These are phyloP conservation scores for Mycosphaerella sp. DNA, from an alignment of 2,329 filamentous ascomycete species.

Conservation along the genomic window DNA sequence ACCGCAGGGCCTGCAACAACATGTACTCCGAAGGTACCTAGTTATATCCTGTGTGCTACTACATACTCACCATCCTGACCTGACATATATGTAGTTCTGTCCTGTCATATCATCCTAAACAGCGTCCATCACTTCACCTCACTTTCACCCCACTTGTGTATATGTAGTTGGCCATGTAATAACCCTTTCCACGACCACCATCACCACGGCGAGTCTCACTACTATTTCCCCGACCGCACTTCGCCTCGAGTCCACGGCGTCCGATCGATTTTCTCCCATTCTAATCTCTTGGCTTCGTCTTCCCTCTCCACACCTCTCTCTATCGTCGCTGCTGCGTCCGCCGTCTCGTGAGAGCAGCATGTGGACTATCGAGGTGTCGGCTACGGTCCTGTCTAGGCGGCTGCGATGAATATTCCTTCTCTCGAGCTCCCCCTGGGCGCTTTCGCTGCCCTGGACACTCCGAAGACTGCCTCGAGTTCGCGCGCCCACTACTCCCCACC, in stretches of 20 bases:
- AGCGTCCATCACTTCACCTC: no score
- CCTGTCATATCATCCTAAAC: no score
- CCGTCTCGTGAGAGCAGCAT: conserved; percentile 17
- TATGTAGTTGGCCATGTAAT: no score
- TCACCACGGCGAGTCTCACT: neutral
- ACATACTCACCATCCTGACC: no score
- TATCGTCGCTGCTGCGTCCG: neutral
- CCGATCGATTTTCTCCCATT: conserved; percentile 2
- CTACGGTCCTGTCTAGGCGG: conserved; percentile 26
- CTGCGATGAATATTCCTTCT: conserved; percentile 29
- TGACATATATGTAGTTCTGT: no score
- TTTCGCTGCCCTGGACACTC: conserved; percentile 16
- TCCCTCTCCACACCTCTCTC: neutral
- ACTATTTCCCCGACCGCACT: neutral
- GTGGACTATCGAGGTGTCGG: conserved; percentile 27
- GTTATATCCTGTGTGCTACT: neutral
- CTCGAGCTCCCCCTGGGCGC: conserved; percentile 26
- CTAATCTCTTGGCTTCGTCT: conserved; percentile 1
- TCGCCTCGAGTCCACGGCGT: neutral
- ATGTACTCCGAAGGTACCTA: neutral
- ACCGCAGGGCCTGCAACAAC: neutral
- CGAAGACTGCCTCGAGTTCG: conserved; percentile 14
- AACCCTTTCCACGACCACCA: no score
- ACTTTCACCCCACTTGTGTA: no score
- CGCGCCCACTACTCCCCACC: conserved; percentile 78